Conservation (phyloP, 2,329 filamentous ascomycete species). For the Coniochaeta sp. region DNA sequence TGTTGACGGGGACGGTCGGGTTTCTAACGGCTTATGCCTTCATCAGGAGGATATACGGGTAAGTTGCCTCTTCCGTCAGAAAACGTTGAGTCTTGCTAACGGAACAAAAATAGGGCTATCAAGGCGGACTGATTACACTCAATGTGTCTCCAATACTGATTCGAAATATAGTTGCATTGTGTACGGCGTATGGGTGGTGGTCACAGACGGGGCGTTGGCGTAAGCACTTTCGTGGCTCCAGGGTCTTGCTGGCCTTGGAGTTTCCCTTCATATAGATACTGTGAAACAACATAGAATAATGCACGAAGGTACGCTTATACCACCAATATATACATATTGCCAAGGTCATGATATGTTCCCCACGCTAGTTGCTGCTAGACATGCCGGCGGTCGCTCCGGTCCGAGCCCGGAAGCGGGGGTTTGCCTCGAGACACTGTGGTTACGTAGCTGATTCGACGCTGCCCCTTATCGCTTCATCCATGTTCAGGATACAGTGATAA, state of each 20-base stretch:
- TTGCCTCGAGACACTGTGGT: background rate
- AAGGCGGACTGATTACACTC: slow-evolving; percentile 33
- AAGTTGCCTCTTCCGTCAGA: slow-evolving; percentile 22
- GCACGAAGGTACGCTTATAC: background rate
- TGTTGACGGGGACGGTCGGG: slow-evolving; percentile 76
- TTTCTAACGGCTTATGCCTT: slow-evolving; percentile 81
- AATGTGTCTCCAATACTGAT: background rate
- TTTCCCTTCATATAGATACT: background rate
- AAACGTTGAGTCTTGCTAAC: slow-evolving; percentile 8
- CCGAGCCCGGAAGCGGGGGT: background rate
- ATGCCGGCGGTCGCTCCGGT: background rate
- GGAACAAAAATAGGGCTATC: slow-evolving; percentile 33
- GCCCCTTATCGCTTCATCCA: background rate
- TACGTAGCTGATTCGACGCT: background rate
- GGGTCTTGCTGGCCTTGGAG: background rate
- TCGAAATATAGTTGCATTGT: background rate
- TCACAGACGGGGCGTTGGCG: background rate
- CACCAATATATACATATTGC: background rate
- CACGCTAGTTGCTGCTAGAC: background rate
- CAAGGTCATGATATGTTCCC: background rate
- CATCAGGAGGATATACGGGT: slow-evolving; percentile 76
- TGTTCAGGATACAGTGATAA: too few species aligned
- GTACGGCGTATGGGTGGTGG: background rate
- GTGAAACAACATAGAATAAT: background rate
- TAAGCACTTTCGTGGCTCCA: background rate